Evolutionary conservation across 1,284 basidiomycete genomes (phyloP).

Genomic region (Cutaneotrichosporon curvatum): DNA sequence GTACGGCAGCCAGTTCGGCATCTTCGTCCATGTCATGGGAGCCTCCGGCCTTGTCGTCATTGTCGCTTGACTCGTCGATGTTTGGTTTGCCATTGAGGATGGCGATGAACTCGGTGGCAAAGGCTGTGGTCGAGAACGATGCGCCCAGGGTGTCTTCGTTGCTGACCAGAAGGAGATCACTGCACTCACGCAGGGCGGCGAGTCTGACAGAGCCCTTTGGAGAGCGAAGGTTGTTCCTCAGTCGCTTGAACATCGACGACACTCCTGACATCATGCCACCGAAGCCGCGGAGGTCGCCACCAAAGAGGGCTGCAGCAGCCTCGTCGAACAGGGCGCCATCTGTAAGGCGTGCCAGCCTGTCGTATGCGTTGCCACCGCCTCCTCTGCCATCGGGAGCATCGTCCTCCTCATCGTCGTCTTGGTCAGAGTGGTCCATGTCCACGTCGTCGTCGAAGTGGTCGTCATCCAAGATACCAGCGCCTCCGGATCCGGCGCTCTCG

Average conservation of each 20-base stretch:
- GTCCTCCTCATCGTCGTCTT: constrained; percentile 28
- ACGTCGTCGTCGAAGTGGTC: constrained; percentile 58
- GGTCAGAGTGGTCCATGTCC: constrained; percentile 64
- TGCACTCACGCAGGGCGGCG: constrained; percentile 85
- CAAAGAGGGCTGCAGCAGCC: constrained; percentile 62
- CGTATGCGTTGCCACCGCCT: constrained; percentile 19
- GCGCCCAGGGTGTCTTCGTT: constrained; percentile 95
- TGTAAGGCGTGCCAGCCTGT: constrained; percentile 48
- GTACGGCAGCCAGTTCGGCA: constrained; percentile 71
- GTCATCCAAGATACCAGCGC: constrained; percentile 17
- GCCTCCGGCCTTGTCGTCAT: constrained; percentile 43
- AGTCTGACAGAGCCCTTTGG: constrained; percentile 74
- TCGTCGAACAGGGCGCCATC: constrained; percentile 55
- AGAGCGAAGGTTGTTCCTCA: constrained; percentile 80
- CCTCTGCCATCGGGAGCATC: constrained; percentile 47
- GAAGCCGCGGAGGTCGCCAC: constrained; percentile 50
- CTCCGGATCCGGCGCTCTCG: constrained; percentile 21
- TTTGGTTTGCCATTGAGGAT: constrained; percentile 72
- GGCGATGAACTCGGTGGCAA: constrained; percentile 84
- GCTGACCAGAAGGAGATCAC: constrained; percentile 89
- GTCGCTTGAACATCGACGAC: constrained; percentile 74
- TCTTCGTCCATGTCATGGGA: constrained; percentile 59
- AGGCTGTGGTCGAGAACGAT: constrained; percentile 78
- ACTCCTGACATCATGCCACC: constrained; percentile 85
- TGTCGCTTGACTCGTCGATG: constrained; percentile 24